Base-by-base conservation (phyloP, 2,329 filamentous ascomycete genomes). In the Exophiala sideris region DNA sequence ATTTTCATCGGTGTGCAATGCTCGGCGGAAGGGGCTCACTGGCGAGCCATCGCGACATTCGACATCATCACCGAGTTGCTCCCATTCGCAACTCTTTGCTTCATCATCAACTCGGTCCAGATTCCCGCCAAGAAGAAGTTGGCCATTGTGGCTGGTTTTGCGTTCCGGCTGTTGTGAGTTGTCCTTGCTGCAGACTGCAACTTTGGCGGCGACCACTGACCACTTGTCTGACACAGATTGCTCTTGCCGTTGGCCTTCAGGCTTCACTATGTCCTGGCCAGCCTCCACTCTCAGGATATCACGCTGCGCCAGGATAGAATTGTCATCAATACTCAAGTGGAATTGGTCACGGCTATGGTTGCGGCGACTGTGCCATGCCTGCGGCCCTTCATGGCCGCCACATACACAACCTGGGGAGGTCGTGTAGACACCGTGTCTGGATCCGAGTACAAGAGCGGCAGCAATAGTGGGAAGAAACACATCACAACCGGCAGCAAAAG, bases 391-490 rank as follows among this genome's bases (percentile, higher is more conserved):
- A 41, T 50, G 47, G 35, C 35, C 20, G 47, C 47, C 18, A 41
- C 38, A n/a, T 21, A 40, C 11, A 50, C 47, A 14, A 33, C 20
- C 21, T 50, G 24, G 21, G 47, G 47, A n/a, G 47, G 20, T 29
- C 65, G 68, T 68, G 68, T 70, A 68, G 49, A 41, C 11, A 38
- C 46, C 29, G 38, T 21, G 10, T 45, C 39, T 32, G 47, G 47
- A 21, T 47, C 38, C 32, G 41, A 18, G 11, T 44, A 52, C 38
- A 21, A 46, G 46, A 24, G 46, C 10, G 41, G 21, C 18, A 24
- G 33, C 44, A 34, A 52, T 48, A 39, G 24, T 52, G 39, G 33
- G 29, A 34, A 34, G 33, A 34, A 14, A 12, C 12, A 11, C 16
- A 20, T 14, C 18, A 41, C 21, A 41, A 41, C 11, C 9, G 39